These are phyloP conservation scores for Trichoderma oligosporum DNA, from an alignment of 2,329 filamentous ascomycete genomes.

Conservation along the genomic window DNA sequence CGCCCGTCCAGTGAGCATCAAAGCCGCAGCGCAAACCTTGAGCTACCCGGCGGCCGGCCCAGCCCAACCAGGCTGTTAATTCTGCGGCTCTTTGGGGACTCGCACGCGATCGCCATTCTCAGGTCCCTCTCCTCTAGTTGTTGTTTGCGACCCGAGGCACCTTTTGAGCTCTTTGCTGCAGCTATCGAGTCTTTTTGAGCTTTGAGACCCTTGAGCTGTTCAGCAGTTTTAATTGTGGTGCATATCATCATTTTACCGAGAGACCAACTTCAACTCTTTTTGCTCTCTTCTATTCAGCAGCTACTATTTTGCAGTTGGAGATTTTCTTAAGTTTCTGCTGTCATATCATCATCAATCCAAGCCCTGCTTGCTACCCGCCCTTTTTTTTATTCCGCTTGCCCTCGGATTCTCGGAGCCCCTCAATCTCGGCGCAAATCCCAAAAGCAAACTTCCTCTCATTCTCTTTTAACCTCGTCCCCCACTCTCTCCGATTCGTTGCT, in stretches of 20 bases:
- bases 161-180: neutral
- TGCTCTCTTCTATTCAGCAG: too few species aligned
- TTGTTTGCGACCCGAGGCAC: neutral
- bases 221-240: too few species aligned
- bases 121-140: neutral
- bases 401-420: slow-evolving; percentile 15
- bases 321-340: too few species aligned
- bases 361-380: too few species aligned
- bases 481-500: slow-evolving; percentile 5
- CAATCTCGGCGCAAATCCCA: slow-evolving; percentile 4
- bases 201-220: neutral
- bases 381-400: neutral
- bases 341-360: too few species aligned
- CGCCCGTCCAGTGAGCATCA: slow-evolving; percentile 11
- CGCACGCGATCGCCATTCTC: neutral
- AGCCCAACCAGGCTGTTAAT: neutral
- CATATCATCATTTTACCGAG: too few species aligned
- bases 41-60: slow-evolving; percentile 6
- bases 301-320: too few species aligned
- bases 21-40: slow-evolving; percentile 11
- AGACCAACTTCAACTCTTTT: too few species aligned
- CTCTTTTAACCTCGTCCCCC: neutral
- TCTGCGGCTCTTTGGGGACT: neutral
- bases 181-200: neutral
- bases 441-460: neutral